Conservation (phyloP, 2,329 filamentous ascomycete species). For the Phoma sp. region DNA sequence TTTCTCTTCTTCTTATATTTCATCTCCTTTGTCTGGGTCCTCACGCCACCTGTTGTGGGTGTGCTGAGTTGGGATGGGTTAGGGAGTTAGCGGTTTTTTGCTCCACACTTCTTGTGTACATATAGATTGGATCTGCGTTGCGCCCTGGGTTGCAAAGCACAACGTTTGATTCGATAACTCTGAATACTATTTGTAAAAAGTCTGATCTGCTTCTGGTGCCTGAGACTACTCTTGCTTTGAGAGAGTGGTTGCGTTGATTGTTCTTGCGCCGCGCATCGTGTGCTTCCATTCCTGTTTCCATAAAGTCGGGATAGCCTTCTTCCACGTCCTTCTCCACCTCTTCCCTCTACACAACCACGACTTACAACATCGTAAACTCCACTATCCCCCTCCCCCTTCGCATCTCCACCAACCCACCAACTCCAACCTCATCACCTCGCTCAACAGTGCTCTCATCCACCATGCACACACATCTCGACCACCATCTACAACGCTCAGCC, state of each 20-base stretch:
- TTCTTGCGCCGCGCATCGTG: too few species aligned
- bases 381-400: too few species aligned
- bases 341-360: too few species aligned
- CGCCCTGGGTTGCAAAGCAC: not conserved
- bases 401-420: too few species aligned
- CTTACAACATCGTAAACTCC: too few species aligned
- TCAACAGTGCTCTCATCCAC: too few species aligned
- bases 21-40: conserved; percentile 14
- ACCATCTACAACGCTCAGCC: too few species aligned
- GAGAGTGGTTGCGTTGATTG: not conserved
- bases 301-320: too few species aligned
- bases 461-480: too few species aligned
- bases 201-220: not conserved
- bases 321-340: too few species aligned
- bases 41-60: conserved; percentile 17
- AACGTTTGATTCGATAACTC: not conserved
- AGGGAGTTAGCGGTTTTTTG: not conserved
- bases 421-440: too few species aligned
- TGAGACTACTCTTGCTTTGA: not conserved
- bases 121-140: conserved; percentile 11
- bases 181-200: conserved; percentile 5
- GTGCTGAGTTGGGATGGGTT: not conserved
- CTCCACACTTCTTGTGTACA: conserved; percentile 6
- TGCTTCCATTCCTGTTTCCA: too few species aligned
- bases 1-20: not conserved